Evolutionary conservation across 768 basidiomycete genomes (phyloP), one percentile per base, ranked within the genome.

Genomic region (Lactarius pseudohatsudake): DNA sequence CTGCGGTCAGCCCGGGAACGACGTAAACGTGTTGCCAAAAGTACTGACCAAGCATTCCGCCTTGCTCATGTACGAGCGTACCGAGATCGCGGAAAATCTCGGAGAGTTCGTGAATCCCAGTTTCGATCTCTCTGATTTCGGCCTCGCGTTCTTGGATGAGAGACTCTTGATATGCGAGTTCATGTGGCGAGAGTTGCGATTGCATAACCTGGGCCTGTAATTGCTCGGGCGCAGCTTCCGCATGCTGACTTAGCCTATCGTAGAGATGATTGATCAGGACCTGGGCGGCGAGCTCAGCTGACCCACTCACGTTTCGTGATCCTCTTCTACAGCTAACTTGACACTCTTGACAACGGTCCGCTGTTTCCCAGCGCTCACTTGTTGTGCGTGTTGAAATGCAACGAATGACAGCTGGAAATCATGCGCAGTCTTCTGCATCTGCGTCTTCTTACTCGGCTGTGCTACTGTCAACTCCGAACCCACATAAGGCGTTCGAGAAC

Each of bases 81-180:
- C 96, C 96, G 56, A 99, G 79, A 77, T 98, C 96, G 59, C 92
- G 86, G 82, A 99, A 98, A 74, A 99, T 98, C 77, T 98, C 94
- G 32, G 92, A 86, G 56, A 99, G 78, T 76, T 99, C 96, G 73
- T 96, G 94, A 63, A 99, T 98, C 8, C 97, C 96, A 8, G 86
- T 88, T 77, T 99, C 97, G 60, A 99, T 99, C 74, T 98, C 95
- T 59, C 91, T 86, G 62, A 98, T 98, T 73, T 98, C 97, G 0
- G 82, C 82, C 75, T 99, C 96, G 20, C 97, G 90, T 74, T 99
- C 97, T 60, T 90, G 88, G 61, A 97, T 94, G 43, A 98, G 79
- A 11, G 93, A 92, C 75, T 99, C 96, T 76, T 98, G 97, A 75
- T 96, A 96, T 16, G 93, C 93, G 28, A 98, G 84, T 77, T 98